Evolutionary conservation across 306 rosid species (phyloP), one percentile per base, ranked within the genome.

Genomic region (Spatholobus suberectus): DNA sequence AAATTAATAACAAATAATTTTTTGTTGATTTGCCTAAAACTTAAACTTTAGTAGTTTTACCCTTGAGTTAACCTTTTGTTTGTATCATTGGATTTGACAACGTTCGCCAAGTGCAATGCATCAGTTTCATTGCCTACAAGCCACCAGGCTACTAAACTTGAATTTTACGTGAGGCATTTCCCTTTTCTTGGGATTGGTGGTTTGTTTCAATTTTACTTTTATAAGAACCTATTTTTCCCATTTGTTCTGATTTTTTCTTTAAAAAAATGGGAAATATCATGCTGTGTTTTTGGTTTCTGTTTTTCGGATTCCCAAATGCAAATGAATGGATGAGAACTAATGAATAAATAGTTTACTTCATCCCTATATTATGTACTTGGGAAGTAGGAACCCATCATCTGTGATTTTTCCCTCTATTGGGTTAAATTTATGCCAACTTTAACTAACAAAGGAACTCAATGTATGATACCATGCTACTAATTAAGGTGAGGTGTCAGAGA

Each of bases 61-160:
- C n/a, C n/a, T n/a, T n/a, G n/a, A n/a, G n/a, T n/a, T n/a, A n/a
- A n/a, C n/a, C n/a, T n/a, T n/a, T n/a, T n/a, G n/a, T n/a, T n/a
- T n/a, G n/a, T n/a, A n/a, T n/a, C 91, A 93, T 95, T 17, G 97
- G 97, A 37, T 95, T 95, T 57, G 97, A 95, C 93, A 95, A 91
- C 63, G 3, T 1, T 8, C 92, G 97, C 37, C 98, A 95, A 87
- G 90, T 86, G 23, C 95, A 95, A 69, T 90, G 94, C 90, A 84
- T 90, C 86, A 93, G 96, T 89, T 92, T 93, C 97, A 91, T 95
- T 62, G 97, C 90, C 81, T 79, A 81, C 97, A 88, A 61, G 85
- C 95, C 98, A 0, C 5, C 81, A 0, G 0, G 63, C 81, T 24
- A 0, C 63, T 66, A 80, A 79, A 23, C 70, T 44, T 70, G 55